A percentile compares a stretch with the other conserved stretches of the same genome.
Conservation (phyloP, 306 rosid species). For the Hippophae tibetana region DNA sequence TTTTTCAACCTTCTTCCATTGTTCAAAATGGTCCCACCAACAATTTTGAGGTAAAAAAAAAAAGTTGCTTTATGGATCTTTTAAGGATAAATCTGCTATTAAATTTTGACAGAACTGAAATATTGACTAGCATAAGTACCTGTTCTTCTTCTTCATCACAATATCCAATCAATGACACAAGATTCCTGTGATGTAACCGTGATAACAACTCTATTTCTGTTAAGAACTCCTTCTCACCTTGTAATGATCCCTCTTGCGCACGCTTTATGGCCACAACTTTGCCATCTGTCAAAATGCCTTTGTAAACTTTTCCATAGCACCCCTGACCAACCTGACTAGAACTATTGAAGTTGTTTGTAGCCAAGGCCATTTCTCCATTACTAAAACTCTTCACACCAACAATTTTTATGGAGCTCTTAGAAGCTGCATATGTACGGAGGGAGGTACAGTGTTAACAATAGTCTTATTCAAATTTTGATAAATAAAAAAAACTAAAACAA, state of each 20-base stretch:
- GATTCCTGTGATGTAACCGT: slow-evolving; percentile 82
- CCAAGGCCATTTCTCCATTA: slow-evolving; percentile 57
- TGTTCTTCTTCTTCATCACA: slow-evolving; percentile 83
- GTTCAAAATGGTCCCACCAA: too few species aligned
- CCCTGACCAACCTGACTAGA: slow-evolving; percentile 70
- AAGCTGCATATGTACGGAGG: slow-evolving; percentile 46
- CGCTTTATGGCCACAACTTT: slow-evolving; percentile 69
- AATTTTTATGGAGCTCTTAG: slow-evolving; percentile 44
- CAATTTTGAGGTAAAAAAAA: too few species aligned
- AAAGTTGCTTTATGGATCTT: too few species aligned
- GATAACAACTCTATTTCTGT: slow-evolving; percentile 87
- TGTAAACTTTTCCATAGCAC: slow-evolving; percentile 93
- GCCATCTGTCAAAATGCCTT: slow-evolving; percentile 54
- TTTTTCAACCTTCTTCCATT: too few species aligned
- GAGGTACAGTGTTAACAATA: slow-evolving; percentile 8
- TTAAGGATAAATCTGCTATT: too few species aligned
- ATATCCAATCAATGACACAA: slow-evolving; percentile 69
- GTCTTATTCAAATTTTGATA: too few species aligned
- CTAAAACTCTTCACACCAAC: slow-evolving; percentile 70
- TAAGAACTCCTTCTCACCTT: slow-evolving; percentile 84
- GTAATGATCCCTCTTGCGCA: slow-evolving; percentile 80
- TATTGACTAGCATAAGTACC: slow-evolving; percentile 20
- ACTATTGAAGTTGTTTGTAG: slow-evolving; percentile 54
- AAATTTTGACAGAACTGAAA: too few species aligned
- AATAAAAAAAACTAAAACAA: not conserved